Base-by-base conservation (phyloP, 164 flowering plant species). In the Sedum album region DNA sequence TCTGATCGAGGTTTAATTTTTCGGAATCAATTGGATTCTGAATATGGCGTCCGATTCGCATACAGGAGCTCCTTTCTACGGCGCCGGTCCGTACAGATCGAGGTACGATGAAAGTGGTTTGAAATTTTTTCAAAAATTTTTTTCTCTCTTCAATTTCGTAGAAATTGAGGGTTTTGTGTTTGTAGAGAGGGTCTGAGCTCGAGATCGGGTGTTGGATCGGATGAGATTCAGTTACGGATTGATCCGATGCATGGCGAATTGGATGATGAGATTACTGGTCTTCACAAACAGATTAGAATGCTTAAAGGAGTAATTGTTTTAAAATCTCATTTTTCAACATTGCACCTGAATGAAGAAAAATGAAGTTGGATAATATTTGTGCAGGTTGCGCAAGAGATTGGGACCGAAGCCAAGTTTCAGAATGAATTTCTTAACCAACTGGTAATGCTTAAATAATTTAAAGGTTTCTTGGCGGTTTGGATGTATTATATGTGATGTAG, bases 381-480 rank as follows among this genome's bases (percentile, higher is more conserved):
- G 78, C 83, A 82, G 88, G 83, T 82, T 42, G 90, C 88, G 51
- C 75, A 81, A 72, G 90, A 81, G 35, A 86, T 84, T 61, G 74
- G 76, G 42, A 60, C 85, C 25, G 90, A 86, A 82, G 88, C 87
- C 61, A 82, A 77, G 68, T 84, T 71, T 71, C 88, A 86, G 73
- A 82, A 81, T 69, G 86, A 84, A 49, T 80, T 82, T 70, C 68
- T 86, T 23, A 80, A 80, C 69, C 84, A 84, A 68, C 73, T 86
- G 90, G 90, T 86, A n/a, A 80, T 62, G 21, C 21, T 62, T 10
- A 6, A 17, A 51, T 51, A 5, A 51, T n/a, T n/a, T 44, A 13
- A 13, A 17, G 4, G 4, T 21, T 51, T 51, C 7, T 2, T 6
- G 57, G 57, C 28, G 5, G 23, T 51, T 51, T 21, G 13, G 23